Evolutionary conservation across 441 rosid species (phyloP), one percentile per base, ranked within the genome.

Genomic region (Populus hybrid): DNA sequence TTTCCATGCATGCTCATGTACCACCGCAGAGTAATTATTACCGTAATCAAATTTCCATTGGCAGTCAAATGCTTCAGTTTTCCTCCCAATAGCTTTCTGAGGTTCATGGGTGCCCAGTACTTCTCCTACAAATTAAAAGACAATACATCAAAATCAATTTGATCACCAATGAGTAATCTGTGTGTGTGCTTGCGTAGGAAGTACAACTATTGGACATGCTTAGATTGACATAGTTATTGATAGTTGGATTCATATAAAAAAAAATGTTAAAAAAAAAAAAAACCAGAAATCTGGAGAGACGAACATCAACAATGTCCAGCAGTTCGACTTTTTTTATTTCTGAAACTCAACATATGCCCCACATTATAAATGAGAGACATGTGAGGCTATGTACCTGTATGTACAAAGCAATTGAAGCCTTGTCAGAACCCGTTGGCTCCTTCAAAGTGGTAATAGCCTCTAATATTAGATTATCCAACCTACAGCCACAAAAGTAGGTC

Each of bases 21-120:
- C 23, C 4, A 30, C 23, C 1, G 5, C n/a, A 12, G 11, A 5
- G 19, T 24, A 57, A 42, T 28, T 75, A 81, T 78, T 79, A 95
- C 98, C 99, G 88, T 93, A 76, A 86, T 75, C 87, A 93, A 82
- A 79, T 86, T 87, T 71, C 97, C 97, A 89, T 85, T 88, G 74
- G 89, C 89, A 3, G 87, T 81, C 92, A 95, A 82, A 82, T 79
- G 82, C 88, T 87, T 90, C 30, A 95, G 78, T 77, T 93, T 92
- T 81, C 91, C 84, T 19, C 89, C 84, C 87, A 95, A 80, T 53
- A 86, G 81, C 82, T 87, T 90, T 85, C 84, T 90, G 84, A 88
- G 84, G 88, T 85, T 87, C 9, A 79, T 81, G 21, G 89, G 86
- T 64, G 84, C 83, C 79, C 66, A 77, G 83, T 82, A 81, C 77